A percentile compares a stretch with the other conserved stretches of the same genome.
Conservation (phyloP, 805 yeast species). For the Ogataea ganodermae region DNA sequence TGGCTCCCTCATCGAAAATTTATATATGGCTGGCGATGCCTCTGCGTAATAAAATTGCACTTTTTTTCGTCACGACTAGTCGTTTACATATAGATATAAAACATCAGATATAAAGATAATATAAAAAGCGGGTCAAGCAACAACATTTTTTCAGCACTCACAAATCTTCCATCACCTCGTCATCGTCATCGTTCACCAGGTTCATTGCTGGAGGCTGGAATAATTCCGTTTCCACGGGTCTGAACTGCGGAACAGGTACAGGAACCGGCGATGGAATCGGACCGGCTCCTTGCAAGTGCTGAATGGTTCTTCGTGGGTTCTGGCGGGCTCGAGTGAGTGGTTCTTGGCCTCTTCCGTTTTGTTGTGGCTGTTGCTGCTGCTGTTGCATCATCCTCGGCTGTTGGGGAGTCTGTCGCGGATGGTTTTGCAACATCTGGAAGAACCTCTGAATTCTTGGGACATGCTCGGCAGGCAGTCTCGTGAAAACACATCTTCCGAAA, state of each 20-base stretch:
- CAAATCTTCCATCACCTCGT: slow-evolving; percentile 44
- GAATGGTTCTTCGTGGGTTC: slow-evolving; percentile 10
- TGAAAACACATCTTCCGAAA: slow-evolving; percentile 35
- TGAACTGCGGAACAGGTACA: slow-evolving; percentile 4
- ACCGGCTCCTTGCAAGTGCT: slow-evolving; percentile 1
- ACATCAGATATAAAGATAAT: not conserved
- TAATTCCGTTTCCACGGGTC: slow-evolving; percentile 25
- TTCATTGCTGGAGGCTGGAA: slow-evolving; percentile 24
- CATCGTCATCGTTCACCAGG: slow-evolving; percentile 43
- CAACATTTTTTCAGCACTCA: slow-evolving; percentile 4
- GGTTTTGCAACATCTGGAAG: slow-evolving; percentile 31
- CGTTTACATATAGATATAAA: slow-evolving; percentile 1
- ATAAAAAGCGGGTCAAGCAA: slow-evolving; percentile 4
- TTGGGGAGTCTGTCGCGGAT: slow-evolving; percentile 18
- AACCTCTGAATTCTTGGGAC: slow-evolving; percentile 35
- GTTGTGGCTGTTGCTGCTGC: slow-evolving; percentile 10
- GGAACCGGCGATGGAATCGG: not conserved
- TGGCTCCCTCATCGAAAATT: slow-evolving; percentile 5
- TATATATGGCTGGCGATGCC: slow-evolving; percentile 4
- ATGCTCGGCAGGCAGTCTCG: slow-evolving; percentile 32
- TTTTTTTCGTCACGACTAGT: slow-evolving; percentile 2
- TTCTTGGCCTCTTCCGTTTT: slow-evolving; percentile 11
- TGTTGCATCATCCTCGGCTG: slow-evolving; percentile 9
- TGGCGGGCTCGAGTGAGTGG: slow-evolving; percentile 11
- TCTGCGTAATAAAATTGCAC: not conserved